Percentiles rank a stretch among this genome's conserved stretches.
Evolutionary conservation across 495 filamentous ascomycete species (phyloP).

Genomic region (Aspergillus saccharolyticus): DNA sequence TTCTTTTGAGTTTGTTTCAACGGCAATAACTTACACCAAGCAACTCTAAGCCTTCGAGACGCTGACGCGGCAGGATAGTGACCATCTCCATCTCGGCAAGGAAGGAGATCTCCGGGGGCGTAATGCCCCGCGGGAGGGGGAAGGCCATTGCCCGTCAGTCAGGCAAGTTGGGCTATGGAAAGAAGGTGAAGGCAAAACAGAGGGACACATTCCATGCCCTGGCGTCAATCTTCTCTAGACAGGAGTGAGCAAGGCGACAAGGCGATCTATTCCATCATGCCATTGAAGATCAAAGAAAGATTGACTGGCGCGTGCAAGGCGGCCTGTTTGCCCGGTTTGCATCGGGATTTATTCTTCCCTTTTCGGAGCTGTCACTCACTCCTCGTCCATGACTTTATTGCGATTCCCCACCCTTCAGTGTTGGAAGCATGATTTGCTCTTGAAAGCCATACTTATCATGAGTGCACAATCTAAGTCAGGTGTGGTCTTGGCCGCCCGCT

Average conservation of each 20-base stretch:
- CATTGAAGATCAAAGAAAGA: not conserved
- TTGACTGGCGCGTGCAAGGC: not conserved
- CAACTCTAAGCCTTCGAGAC: conserved; percentile 76
- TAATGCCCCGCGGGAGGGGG: conserved; percentile 74
- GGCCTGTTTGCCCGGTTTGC: conserved; percentile 33
- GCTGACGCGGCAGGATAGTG: conserved; percentile 86
- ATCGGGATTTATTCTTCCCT: conserved; percentile 3
- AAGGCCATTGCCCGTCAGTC: conserved; percentile 62
- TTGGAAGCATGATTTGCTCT: not conserved
- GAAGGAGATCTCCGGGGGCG: conserved; percentile 87
- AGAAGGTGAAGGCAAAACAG: not conserved
- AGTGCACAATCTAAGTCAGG: conserved; percentile 30
- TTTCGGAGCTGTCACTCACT: not conserved
- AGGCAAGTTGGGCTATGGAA: not conserved
- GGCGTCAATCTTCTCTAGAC: not conserved
- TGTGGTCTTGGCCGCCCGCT: conserved; percentile 39
- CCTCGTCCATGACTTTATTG: not conserved
- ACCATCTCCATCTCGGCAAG: conserved; percentile 96
- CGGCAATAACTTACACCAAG: conserved; percentile 61
- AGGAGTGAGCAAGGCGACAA: not conserved
- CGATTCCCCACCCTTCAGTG: not conserved
- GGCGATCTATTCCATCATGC: not conserved
- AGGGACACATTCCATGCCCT: not conserved
- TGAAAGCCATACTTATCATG: conserved; percentile 21
- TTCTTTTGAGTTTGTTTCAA: conserved; percentile 4